These are phyloP conservation scores for Pugionium cornutum DNA, from an alignment of 345 rosid species.

Conservation along the genomic window DNA sequence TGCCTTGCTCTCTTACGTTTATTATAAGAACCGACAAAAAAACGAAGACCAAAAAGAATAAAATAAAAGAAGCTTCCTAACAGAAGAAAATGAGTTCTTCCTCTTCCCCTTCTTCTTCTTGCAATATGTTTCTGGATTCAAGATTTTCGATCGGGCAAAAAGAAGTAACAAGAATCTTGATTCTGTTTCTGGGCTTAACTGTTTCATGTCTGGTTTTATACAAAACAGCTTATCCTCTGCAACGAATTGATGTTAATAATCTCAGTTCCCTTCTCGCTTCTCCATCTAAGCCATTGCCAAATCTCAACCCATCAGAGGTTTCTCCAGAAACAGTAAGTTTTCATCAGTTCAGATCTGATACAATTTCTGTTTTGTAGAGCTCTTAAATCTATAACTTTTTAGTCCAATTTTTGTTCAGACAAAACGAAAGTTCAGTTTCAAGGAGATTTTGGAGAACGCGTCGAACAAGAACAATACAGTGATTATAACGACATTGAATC, in stretches of 20 bases:
- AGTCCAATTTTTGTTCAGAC: constrained; percentile 22
- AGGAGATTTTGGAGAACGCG: constrained; percentile 28
- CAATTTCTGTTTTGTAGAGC: constrained; percentile 14
- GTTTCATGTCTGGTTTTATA: constrained; percentile 40
- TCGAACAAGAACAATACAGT: constrained; percentile 52
- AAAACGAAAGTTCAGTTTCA: constrained; percentile 28
- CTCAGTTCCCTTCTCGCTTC: constrained; percentile 21
- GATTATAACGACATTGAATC: constrained; percentile 61
- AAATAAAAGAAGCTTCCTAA: not conserved
- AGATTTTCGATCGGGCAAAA: constrained; percentile 25
- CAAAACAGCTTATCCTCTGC: constrained; percentile 38
- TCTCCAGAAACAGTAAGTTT: constrained; percentile 29
- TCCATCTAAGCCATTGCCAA: constrained; percentile 27
- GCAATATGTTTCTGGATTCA: constrained; percentile 24
- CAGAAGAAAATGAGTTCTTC: constrained; percentile 31
- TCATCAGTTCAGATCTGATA: constrained; percentile 20
- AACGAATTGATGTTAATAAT: constrained; percentile 24
- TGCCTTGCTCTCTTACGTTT: constrained; percentile 25
- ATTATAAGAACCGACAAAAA: constrained; percentile 37
- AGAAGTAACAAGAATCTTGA: constrained; percentile 37
- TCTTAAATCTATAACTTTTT: not conserved
- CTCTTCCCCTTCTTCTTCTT: constrained; percentile 27
- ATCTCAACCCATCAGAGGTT: constrained; percentile 16
- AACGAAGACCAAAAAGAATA: constrained; percentile 12
- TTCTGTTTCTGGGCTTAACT: constrained; percentile 38